Conservation (phyloP, 202 grass and related monocot species). For the Panicum hallii region DNA sequence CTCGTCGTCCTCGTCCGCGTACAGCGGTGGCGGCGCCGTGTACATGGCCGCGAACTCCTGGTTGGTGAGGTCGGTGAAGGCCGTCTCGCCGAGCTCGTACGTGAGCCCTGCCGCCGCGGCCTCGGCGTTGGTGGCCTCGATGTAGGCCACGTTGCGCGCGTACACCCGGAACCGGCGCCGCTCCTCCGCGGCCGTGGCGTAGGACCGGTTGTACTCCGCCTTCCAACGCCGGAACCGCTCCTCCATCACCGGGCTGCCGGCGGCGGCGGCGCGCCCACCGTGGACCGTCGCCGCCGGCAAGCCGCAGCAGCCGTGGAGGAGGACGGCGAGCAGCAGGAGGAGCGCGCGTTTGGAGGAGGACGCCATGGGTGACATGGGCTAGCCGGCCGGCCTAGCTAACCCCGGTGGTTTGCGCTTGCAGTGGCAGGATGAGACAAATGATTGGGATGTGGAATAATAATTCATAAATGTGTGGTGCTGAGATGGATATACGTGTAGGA, state of each 20-base stretch:
- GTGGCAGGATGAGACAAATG: slow-evolving; percentile 10
- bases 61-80: slow-evolving; percentile 67
- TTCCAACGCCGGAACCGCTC: slow-evolving; percentile 51
- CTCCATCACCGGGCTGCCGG: slow-evolving; percentile 1
- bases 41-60: slow-evolving; percentile 60
- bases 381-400: background rate
- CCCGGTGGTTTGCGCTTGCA: background rate
- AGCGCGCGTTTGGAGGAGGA: slow-evolving; percentile 4
- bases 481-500: background rate
- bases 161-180: slow-evolving; percentile 44
- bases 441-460: background rate
- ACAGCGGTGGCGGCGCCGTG: background rate
- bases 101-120: slow-evolving; percentile 36
- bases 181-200: slow-evolving; percentile 36
- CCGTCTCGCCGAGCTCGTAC: slow-evolving; percentile 62
- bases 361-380: background rate
- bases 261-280: no score
- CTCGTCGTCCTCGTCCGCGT: background rate
- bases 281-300: background rate
- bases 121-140: slow-evolving; percentile 57
- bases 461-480: background rate
- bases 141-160: slow-evolving; percentile 50
- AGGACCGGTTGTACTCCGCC: slow-evolving; percentile 39
- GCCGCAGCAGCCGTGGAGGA: background rate
- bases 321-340: background rate